Conservation (phyloP, 352 stramenopile species). For the Pythium phragmitis region DNA sequence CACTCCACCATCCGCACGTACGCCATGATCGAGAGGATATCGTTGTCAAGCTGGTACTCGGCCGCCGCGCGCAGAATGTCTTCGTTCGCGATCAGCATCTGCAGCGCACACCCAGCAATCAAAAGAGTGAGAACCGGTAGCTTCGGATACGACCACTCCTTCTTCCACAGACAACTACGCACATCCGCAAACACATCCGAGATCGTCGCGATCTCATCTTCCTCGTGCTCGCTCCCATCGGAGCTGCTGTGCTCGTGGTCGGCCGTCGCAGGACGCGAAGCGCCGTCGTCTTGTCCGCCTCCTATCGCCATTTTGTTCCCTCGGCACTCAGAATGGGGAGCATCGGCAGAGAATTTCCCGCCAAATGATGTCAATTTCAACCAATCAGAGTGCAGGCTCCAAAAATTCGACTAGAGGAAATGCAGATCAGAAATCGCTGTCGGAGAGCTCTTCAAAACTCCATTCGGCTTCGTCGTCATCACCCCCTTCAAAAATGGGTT, state of each 20-base stretch:
- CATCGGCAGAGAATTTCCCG: conserved; percentile 19
- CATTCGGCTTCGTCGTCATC: conserved; percentile 37
- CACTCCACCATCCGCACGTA: conserved; percentile 29
- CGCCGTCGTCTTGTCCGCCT: conserved; percentile 3
- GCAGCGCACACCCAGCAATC: not conserved
- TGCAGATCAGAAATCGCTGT: conserved; percentile 53
- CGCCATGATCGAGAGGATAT: conserved; percentile 51
- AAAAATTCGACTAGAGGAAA: not conserved
- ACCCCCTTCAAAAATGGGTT: conserved; percentile 17
- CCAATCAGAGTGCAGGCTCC: conserved; percentile 17
- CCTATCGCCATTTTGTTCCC: conserved; percentile 2
- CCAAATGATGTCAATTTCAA: conserved; percentile 22
- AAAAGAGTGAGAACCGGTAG: not conserved
- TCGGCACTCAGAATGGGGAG: conserved; percentile 1
- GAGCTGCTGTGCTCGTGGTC: conserved; percentile 11
- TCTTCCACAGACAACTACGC: not conserved
- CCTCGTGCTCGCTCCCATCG: conserved; percentile 23
- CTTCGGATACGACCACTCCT: not conserved
- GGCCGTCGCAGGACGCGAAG: conserved; percentile 2
- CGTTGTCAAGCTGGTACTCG: conserved; percentile 57
- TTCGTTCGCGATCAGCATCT: conserved; percentile 80
- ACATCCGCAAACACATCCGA: conserved; percentile 72
- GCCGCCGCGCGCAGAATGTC: conserved; percentile 62
- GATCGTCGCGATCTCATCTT: conserved; percentile 50
- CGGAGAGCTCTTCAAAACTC: conserved; percentile 60